Evolutionary conservation across 2,329 filamentous ascomycete genomes (phyloP), one percentile per base, ranked within the genome.

Genomic region (Fusarium decemcellulare): DNA sequence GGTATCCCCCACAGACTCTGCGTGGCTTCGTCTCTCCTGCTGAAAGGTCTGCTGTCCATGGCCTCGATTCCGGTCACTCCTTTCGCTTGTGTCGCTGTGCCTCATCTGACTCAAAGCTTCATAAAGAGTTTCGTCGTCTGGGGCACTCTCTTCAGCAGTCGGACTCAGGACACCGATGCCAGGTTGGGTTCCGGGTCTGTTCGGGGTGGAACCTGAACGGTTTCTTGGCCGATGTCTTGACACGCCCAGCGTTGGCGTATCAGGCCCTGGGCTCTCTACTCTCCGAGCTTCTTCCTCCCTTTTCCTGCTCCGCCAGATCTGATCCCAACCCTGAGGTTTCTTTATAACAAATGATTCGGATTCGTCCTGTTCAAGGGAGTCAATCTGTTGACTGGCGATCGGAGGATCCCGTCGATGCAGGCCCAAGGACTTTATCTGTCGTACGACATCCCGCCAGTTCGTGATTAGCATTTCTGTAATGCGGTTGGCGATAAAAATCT

Each of bases 401-500:
- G 71, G 58, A 6, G 71, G 42, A 14, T 75, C 68, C 16, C 67
- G 73, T 29, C 66, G 69, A 32, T 78, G 72, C 16, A 74, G 73
- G 2, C 77, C 78, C 2, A 90, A 72, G 43, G 80, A 83, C 60
- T 81, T 86, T 81, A 92, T 85, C 60, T 92, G 87, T 40, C 84
- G 81, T 44, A 91, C 87, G 11, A 91, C 83, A 50, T 91, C 88
- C 61, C 87, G 82, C 91, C 90, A 92, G 66, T 91, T 85, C 2
- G 85, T 81, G 51, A 92, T 88, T 6, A 92, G 79, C 89, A 92
- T 91, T 75, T 91, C 88, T 0, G 88, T 81, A 32, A 92, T 85
- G 34, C 80, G 79, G 63, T 89, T 90, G 11, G 88, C 88, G 57
- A 90, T 78, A 46, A 84, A 81, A 23, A 90, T 81, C 68, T 88